Conservation (phyloP, 371 early-diverging fungal genomes). For the Circinella minor region DNA sequence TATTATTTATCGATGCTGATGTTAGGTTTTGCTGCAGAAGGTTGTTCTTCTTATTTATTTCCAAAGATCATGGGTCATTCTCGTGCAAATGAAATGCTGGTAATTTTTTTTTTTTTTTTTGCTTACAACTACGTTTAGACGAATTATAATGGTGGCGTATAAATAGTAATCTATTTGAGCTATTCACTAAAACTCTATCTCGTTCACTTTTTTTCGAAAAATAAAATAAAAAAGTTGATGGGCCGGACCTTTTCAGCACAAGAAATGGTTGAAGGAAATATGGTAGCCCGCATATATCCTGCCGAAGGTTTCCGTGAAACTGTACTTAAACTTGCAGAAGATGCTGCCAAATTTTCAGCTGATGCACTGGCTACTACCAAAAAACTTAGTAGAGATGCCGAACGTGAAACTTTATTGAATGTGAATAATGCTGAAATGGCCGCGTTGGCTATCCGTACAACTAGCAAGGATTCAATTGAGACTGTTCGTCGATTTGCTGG, state of each 20-base stretch:
- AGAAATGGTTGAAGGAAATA: constrained; percentile 52
- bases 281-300: constrained; percentile 55
- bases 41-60: constrained; percentile 64
- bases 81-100: constrained; percentile 8
- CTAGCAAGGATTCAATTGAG: constrained; percentile 34
- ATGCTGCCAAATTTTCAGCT: constrained; percentile 56
- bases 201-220: constrained; percentile 15
- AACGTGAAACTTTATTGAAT: constrained; percentile 42
- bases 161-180: background rate
- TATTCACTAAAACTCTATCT: background rate
- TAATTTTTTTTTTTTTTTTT: constrained; percentile 23
- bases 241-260: constrained; percentile 58
- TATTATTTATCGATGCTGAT: background rate
- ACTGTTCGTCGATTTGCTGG: constrained; percentile 37
- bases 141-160: background rate
- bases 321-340: constrained; percentile 50
- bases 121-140: background rate
- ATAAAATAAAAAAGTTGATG: constrained; percentile 41
- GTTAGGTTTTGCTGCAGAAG: constrained; percentile 71
- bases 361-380: constrained; percentile 61
- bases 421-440: constrained; percentile 55
- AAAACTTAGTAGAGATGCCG: constrained; percentile 49
- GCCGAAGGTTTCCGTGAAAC: constrained; percentile 51
- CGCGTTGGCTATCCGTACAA: constrained; percentile 26
- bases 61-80: constrained; percentile 29